A percentile compares a stretch with the other conserved stretches of the same genome.
Evolutionary conservation across 1,139 yeast genomes (phyloP).

Genomic region (Pichia sp.): DNA sequence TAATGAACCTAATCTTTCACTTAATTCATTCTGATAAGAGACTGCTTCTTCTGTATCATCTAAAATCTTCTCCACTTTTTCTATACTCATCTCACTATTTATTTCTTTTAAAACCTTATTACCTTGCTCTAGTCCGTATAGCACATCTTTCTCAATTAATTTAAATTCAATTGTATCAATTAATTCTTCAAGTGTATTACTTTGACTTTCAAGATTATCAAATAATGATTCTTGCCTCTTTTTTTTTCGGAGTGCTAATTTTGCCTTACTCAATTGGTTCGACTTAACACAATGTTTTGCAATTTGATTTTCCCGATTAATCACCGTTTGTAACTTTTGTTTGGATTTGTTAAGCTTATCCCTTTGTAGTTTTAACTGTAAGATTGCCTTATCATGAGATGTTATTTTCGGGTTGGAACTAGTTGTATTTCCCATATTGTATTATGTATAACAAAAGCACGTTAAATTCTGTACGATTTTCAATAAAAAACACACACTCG

Average conservation of each 20-base stretch:
- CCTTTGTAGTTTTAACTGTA: constrained; percentile 80
- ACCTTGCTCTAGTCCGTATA: constrained; percentile 76
- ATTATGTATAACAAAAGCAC: too few species aligned
- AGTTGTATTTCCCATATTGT: constrained; percentile 10
- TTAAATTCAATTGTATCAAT: constrained; percentile 82
- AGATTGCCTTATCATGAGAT: constrained; percentile 75
- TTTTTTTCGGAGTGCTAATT: constrained; percentile 65
- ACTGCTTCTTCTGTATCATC: constrained; percentile 83
- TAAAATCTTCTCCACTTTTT: constrained; percentile 72
- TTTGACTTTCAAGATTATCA: constrained; percentile 65
- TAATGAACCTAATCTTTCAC: constrained; percentile 38
- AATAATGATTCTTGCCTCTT: constrained; percentile 75
- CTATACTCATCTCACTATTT: constrained; percentile 71
- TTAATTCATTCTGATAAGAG: constrained; percentile 60
- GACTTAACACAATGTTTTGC: constrained; percentile 53
- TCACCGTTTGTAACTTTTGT: constrained; percentile 48
- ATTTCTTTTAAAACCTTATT: constrained; percentile 66
- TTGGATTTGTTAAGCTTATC: constrained; percentile 79
- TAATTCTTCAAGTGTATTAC: constrained; percentile 68
- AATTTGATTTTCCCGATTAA: constrained; percentile 50
- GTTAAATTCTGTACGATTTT: too few species aligned
- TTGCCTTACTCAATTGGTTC: constrained; percentile 55
- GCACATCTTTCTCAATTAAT: constrained; percentile 76
- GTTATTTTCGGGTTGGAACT: constrained; percentile 49
- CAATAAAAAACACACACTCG: too few species aligned